Evolutionary conservation across 805 yeast species (phyloP).

Genomic region (Torulaspora maleeae): DNA sequence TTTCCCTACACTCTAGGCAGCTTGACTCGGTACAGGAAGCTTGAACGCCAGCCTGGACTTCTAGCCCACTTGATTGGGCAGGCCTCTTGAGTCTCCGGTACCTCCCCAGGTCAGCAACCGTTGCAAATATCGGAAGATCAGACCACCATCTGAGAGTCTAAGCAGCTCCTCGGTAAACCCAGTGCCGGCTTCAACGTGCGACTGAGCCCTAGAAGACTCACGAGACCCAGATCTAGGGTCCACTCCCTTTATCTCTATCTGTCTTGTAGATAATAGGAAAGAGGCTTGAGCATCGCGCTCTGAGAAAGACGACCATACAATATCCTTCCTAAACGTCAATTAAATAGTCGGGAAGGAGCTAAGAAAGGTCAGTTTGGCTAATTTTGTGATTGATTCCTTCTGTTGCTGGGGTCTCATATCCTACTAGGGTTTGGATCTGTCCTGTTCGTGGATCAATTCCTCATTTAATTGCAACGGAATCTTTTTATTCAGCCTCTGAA

Average conservation of each 20-base stretch:
- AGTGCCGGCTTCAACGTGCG: not conserved
- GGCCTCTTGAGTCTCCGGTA: too few species aligned
- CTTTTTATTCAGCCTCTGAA: not conserved
- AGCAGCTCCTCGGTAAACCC: not conserved
- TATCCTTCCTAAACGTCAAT: not conserved
- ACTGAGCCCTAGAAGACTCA: not conserved
- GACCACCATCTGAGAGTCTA: not conserved
- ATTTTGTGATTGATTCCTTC: not conserved
- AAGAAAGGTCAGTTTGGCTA: not conserved
- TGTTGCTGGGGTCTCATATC: not conserved
- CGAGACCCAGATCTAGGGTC: not conserved
- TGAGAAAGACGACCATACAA: not conserved
- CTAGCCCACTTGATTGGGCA: not conserved
- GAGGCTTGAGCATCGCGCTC: not conserved
- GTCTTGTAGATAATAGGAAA: conserved; percentile 2
- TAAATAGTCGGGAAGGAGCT: not conserved
- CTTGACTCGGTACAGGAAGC: too few species aligned
- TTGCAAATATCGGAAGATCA: not conserved
- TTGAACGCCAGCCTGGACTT: too few species aligned
- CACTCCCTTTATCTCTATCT: not conserved
- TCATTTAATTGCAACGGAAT: not conserved
- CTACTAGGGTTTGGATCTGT: not conserved
- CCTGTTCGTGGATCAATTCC: not conserved
- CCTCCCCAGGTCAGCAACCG: too few species aligned
- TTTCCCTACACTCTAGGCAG: too few species aligned